Evolutionary conservation across 495 filamentous ascomycete genomes (phyloP), one percentile per base, ranked within the genome.

Genomic region (Chaetomium fimeti): DNA sequence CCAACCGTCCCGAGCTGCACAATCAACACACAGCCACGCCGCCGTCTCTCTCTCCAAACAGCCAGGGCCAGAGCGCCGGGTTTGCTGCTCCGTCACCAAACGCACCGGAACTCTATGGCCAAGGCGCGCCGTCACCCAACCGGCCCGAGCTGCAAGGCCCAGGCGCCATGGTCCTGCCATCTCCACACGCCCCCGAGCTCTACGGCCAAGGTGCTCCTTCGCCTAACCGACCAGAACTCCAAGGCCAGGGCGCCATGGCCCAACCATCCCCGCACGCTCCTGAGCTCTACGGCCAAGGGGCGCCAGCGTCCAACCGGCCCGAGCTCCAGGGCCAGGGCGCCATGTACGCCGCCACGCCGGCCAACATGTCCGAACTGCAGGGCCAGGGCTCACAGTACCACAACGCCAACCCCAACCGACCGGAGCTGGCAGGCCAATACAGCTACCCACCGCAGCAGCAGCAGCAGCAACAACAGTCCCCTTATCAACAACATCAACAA

Each of bases 261-360:
- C 52, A 47, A 16, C 5, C 51, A 22, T 29, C 29, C 8, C 62
- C 57, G 5, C 29, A 51, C 29, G 27, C 53, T 9, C 45, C 74
- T 9, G 77, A 79, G 49, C 69, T 78, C n/a, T 72, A 72, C 42
- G 71, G 71, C 25, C 71, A 78, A 24, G 63, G 42, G 24, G 56
- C 68, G 3, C 65, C 71, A 15, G 48, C 42, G 16, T 60, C 66
- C 16, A 68, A 70, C 51, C 57, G 64, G 5, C 65, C 73, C 16
- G 77, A 78, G 43, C 69, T 77, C 20, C 65, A 73, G 11, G 73
- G 69, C 38, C 72, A 74, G 53, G 55, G 57, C 24, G 66, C 68
- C 13, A 47, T 52, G 47, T 69, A 61, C 58, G 55, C 57, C 29
- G 22, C 49, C 1, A 28, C 63, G 16, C 43, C 61, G 9, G 56